Base-by-base conservation (phyloP, 768 basidiomycete genomes). In the Calocera viscosa region DNA sequence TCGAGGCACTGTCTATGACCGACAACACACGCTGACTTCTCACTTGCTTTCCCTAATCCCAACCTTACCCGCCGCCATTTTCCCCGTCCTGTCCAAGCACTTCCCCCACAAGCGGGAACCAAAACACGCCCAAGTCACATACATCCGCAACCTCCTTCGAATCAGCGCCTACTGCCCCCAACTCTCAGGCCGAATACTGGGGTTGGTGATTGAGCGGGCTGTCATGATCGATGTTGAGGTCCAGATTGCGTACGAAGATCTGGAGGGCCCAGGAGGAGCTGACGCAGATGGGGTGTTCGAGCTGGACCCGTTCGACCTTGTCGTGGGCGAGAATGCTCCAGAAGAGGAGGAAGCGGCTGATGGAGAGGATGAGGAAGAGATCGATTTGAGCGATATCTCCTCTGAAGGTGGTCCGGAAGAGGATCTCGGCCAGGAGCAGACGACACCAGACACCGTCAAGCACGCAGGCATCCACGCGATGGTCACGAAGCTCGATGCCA, bases 181-280 rank as follows among this genome's bases (percentile, higher is more conserved):
- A 73, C 79, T 97, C 24, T 72, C 74, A 1, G 93, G 94, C 69
- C 86, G 86, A 70, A 86, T 97, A 43, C 78, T 97, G 35, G 87
- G 86, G 1, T 87, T 88, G 0, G 90, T 97, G 35, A 83, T 99
- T 26, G 94, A 96, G 75, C 86, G 93, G n/a, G 89, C 93, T 32
- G 87, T 98, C 34, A 88, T 94, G 76, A 94, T 99, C 67, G 96
- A 99, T 75, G 95, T 96, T 30, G 95, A 99, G 77, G 94, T 99
- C 34, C 94, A 96, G 74, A 89, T 92, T n/a, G 93, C 94, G 72
- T 73, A 93, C 2, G 94, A 97, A 73, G 92, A 96, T 70, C 78
- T 94, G 2, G 94, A 95, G 71, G 89, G 74, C 26, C 74, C 71
- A 19, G 72, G 72, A 1, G 72, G 74, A 12, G 33, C 65, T 34